Evolutionary conservation across 331 rosid species (phyloP), one percentile per base, ranked within the genome.

Genomic region (Quercus phellos): DNA sequence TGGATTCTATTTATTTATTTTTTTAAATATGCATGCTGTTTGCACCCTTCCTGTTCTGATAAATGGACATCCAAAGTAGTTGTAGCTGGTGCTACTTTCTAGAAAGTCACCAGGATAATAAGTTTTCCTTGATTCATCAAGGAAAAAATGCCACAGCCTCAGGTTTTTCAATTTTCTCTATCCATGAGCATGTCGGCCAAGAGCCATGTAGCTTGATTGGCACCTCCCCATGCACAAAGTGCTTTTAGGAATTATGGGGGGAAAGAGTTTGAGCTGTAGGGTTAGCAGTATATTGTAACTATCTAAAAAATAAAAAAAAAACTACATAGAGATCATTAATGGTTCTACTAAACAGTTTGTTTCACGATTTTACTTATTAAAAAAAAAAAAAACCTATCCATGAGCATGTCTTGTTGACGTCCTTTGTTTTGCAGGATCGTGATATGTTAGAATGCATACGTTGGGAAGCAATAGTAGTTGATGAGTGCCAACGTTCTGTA

Each of bases 381-480:
- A 38, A 7, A 38, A 38, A 38, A 38, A 7, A 38, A 38, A 38
- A 38, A 1, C 46, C 46, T 38, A 38, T 38, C 68, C 68, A 61
- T 27, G 17, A 4, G 34, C 11, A 6, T 46, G 69, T 60, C 74
- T 68, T 80, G 56, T 35, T 24, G 70, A 77, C 51, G 9, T 61
- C 66, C 4, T 58, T 74, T 70, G 27, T 55, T 77, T 12, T 83
- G 78, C 87, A 91, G 97, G 97, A 89, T 75, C 18, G 82, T 69
- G 85, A 84, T 79, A 77, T 89, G 60, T 82, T 91, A 14, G 46
- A 53, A 43, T 60, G 82, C 43, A 78, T 89, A 76, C 51, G 21
- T 43, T 91, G 94, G 94, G 94, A 89, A 86, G 79, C 78, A 29
- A 76, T 88, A 79, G n/a, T 89, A 75, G 81, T 85, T 72, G 97